A percentile compares a stretch with the other conserved stretches of the same genome.
These are phyloP conservation scores for Prunus persica DNA, from an alignment of 306 rosid genomes.

Conservation along the genomic window Prunus_persica_NCBIv2 NC_034016.1:14815001-14815500, in stretches of 20 bases:
- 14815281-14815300: background rate
- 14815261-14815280: background rate
- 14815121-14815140: background rate
- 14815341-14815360: too few relatives aligned
- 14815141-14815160: background rate
- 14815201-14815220: background rate
- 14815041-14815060: background rate
- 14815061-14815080: conserved; percentile 18
- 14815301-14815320: background rate
- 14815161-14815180: conserved; percentile 5
- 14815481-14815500: too few relatives aligned
- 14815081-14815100: conserved; percentile 8
- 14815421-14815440: too few relatives aligned
- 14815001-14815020: conserved; percentile 18
- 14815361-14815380: too few relatives aligned
- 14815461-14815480: too few relatives aligned
- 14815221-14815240: background rate
- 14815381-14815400: too few relatives aligned
- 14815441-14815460: too few relatives aligned
- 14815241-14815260: background rate
- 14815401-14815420: too few relatives aligned
- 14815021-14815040: background rate
- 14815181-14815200: background rate
- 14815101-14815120: conserved; percentile 12
- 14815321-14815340: background rate